These are phyloP conservation scores for Tolypocladium nubicola DNA, from an alignment of 2,329 filamentous ascomycete genomes.

Conservation along the genomic window DNA sequence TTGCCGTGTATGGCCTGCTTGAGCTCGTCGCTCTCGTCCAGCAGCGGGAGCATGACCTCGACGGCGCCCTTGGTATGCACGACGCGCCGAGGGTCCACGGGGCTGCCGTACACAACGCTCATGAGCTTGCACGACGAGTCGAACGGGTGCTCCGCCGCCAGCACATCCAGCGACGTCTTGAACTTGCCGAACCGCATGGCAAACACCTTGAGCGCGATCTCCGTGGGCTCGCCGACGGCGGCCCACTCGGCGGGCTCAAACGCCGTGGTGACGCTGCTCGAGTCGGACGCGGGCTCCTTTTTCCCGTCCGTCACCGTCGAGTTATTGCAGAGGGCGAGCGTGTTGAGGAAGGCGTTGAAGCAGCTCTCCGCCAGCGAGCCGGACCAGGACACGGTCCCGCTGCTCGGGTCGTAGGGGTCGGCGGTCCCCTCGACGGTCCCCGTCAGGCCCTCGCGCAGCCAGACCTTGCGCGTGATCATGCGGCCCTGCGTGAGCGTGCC, in stretches of 20 bases:
- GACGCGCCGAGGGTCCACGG: constrained; percentile 20
- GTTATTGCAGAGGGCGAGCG: constrained; percentile 54
- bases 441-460: constrained; percentile 43
- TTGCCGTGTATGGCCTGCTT: constrained; percentile 35
- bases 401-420: constrained; percentile 51
- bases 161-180: constrained; percentile 30
- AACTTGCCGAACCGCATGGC: constrained; percentile 55
- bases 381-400: constrained; percentile 38
- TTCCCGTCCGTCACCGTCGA: constrained; percentile 36
- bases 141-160: constrained; percentile 59
- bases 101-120: constrained; percentile 52
- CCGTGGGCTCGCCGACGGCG: constrained; percentile 57
- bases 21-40: constrained; percentile 34
- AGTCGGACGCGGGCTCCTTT: constrained; percentile 34
- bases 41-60: constrained; percentile 43
- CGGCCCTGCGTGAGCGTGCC: constrained; percentile 56
- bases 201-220: constrained; percentile 65
- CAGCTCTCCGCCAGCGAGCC: constrained; percentile 26
- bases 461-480: constrained; percentile 55
- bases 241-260: constrained; percentile 38
- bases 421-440: constrained; percentile 43
- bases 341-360: constrained; percentile 38
- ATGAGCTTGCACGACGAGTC: constrained; percentile 66
- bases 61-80: constrained; percentile 50
- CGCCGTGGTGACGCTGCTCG: constrained; percentile 35